A percentile compares a stretch with the other conserved stretches of the same genome.
phyloP scores from a whole-genome alignment of 441 rosid genomes.

The Kokia cookei region DNA sequence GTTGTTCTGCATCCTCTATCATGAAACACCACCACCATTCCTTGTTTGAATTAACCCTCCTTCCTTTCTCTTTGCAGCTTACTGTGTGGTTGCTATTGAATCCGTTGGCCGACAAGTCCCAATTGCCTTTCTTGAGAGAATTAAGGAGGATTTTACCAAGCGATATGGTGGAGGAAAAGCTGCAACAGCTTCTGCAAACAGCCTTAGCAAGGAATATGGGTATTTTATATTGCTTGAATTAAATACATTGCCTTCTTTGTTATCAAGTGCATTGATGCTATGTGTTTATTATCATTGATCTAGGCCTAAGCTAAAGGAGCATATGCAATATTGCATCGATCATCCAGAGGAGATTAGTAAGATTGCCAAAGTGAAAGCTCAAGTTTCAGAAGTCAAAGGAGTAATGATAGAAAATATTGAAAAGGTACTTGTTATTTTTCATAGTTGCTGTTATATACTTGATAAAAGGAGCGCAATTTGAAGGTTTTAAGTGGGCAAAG shows the following conservation, averaged over 20 bases:
- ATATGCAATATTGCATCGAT: constrained; percentile 75
- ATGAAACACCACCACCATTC: background rate
- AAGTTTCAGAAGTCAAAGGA: constrained; percentile 85
- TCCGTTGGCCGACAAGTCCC: constrained; percentile 85
- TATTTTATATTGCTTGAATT: constrained; percentile 13
- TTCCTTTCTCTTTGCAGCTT: constrained; percentile 48
- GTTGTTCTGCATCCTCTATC: background rate
- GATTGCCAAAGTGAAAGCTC: constrained; percentile 79
- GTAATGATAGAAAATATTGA: constrained; percentile 87
- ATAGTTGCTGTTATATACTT: background rate
- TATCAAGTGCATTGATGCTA: background rate
- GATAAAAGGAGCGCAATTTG: background rate
- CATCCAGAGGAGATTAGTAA: constrained; percentile 76
- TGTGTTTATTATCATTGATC: background rate
- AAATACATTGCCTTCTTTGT: background rate
- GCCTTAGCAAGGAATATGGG: constrained; percentile 90
- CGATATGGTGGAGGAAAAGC: constrained; percentile 86
- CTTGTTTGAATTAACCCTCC: constrained; percentile 6
- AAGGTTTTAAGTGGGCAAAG: background rate
- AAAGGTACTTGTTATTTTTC: constrained; percentile 32
- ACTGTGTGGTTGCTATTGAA: constrained; percentile 92
- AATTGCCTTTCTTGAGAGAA: constrained; percentile 82
- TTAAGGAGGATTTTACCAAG: constrained; percentile 81
- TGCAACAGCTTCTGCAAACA: constrained; percentile 61
- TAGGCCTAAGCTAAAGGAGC: constrained; percentile 75